Conservation (phyloP, 768 basidiomycete species). For the Serendipita indica region DNA sequence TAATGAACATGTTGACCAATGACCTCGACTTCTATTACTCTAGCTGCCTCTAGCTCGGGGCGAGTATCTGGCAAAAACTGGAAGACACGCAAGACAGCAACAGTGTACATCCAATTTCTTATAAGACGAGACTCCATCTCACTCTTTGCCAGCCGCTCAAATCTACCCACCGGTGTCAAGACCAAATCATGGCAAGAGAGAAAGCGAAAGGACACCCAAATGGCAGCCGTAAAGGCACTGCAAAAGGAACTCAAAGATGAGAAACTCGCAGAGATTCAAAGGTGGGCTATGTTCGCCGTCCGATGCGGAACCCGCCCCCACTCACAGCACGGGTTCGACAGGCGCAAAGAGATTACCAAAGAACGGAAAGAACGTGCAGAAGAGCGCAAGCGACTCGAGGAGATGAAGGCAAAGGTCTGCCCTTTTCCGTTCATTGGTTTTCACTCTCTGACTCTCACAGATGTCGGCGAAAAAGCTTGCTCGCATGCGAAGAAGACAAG, state of each 20-base stretch:
- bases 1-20: too few relatives aligned
- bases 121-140: not conserved
- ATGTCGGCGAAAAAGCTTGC: slow-evolving; percentile 8
- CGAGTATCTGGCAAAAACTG: slow-evolving; percentile 8
- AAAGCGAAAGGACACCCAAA: slow-evolving; percentile 52
- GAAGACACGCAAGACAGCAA: not conserved
- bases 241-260: slow-evolving; percentile 62
- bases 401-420: slow-evolving; percentile 37
- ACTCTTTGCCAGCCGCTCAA: slow-evolving; percentile 38
- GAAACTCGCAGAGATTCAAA: slow-evolving; percentile 48
- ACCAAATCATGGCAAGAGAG: slow-evolving; percentile 52
- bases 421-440: not conserved
- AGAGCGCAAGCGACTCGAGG: slow-evolving; percentile 45
- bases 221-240: slow-evolving; percentile 56
- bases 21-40: not conserved
- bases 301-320: not conserved
- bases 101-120: not conserved
- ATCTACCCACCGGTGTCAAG: slow-evolving; percentile 49
- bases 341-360: slow-evolving; percentile 50
- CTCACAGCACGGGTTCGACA: slow-evolving; percentile 17
- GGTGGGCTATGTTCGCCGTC: slow-evolving; percentile 26
- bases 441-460: not conserved
- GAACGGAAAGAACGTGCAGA: slow-evolving; percentile 61
- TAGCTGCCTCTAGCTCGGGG: not conserved
- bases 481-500: not conserved